Evolutionary conservation across 164 flowering plant genomes (phyloP), one percentile per base, ranked within the genome.

Genomic region (Sedum album): DNA sequence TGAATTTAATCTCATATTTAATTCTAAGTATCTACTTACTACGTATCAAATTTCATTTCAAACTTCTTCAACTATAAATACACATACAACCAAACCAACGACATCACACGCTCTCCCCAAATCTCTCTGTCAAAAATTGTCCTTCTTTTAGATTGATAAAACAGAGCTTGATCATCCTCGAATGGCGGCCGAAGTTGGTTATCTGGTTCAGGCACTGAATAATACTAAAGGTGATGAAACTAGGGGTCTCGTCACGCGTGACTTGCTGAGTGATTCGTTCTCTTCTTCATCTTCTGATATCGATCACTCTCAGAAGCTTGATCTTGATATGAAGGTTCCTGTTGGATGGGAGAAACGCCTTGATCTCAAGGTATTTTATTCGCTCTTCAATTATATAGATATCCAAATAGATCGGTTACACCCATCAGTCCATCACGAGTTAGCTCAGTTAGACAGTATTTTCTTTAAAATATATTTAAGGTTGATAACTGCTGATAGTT

Each of bases 171-270:
- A 46, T 15, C 51, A 46, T 46, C 21, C 6, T 46, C n/a, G n/a
- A 55, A 89, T 89, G 96, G 90, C 92, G 1, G 84, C 90, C 8
- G 92, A 89, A 2, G 90, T 89, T 28, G 79, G 86, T 65, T 74
- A 81, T 68, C 70, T 82, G 66, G 67, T 79, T 25, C 73, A 79
- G 67, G 60, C 42, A 6, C 38, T 33, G 10, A 33, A 3, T 2
- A 53, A 63, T 33, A 62, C 23, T 71, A 76, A 77, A 8, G 46
- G 55, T 25, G 53, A 66, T 66, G 48, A 35, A 48, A 55, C 55
- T 67, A 68, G 73, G 5, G 65, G 67, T 14, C 69, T 76, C 76
- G 77, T 92, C 38, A 92, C 97, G 0, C 72, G 85, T 3, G 97
- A 92, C 70, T 72, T 92, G 53, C 88, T 91, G 26, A 91, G 93